These are phyloP conservation scores for Forsythia suspensa DNA, from an alignment of 257 asterid species.

Conservation along the genomic window DNA sequence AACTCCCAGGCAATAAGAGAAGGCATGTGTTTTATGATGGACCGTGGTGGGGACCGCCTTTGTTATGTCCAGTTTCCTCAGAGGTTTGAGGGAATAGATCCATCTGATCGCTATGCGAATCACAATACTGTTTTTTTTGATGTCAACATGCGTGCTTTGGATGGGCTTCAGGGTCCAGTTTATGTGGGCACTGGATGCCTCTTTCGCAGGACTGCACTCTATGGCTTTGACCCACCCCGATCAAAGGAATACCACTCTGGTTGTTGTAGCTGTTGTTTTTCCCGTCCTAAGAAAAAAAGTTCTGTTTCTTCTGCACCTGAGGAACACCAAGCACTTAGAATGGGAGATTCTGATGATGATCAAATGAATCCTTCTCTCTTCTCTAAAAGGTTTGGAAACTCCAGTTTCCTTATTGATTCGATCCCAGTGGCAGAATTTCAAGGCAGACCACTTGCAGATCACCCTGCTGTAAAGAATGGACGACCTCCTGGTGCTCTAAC, in stretches of 20 bases:
- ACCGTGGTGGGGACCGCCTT: constrained; percentile 79
- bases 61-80: constrained; percentile 83
- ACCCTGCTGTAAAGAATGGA: constrained; percentile 68
- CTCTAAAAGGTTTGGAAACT: constrained; percentile 71
- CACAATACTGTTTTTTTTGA: constrained; percentile 81
- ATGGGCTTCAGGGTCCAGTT: constrained; percentile 80
- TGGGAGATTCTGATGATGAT: constrained; percentile 66
- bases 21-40: constrained; percentile 94
- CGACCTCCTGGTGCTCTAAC: constrained; percentile 73
- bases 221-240: constrained; percentile 79
- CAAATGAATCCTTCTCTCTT: constrained; percentile 57
- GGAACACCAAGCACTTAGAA: constrained; percentile 52
- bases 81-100: constrained; percentile 81
- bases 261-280: constrained; percentile 53
- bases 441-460: constrained; percentile 80
- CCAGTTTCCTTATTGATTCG: constrained; percentile 62
- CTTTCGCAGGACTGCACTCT: constrained; percentile 67
- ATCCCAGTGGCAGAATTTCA: constrained; percentile 72
- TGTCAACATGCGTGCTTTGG: constrained; percentile 83
- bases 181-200: constrained; percentile 87
- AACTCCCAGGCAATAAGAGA: constrained; percentile 74
- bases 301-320: constrained; percentile 48
- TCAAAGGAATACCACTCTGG: constrained; percentile 54
- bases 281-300: constrained; percentile 41
- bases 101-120: constrained; percentile 78